Base-by-base conservation (phyloP, 352 stramenopile genomes). In the Phytophthora uliginosa region DNA sequence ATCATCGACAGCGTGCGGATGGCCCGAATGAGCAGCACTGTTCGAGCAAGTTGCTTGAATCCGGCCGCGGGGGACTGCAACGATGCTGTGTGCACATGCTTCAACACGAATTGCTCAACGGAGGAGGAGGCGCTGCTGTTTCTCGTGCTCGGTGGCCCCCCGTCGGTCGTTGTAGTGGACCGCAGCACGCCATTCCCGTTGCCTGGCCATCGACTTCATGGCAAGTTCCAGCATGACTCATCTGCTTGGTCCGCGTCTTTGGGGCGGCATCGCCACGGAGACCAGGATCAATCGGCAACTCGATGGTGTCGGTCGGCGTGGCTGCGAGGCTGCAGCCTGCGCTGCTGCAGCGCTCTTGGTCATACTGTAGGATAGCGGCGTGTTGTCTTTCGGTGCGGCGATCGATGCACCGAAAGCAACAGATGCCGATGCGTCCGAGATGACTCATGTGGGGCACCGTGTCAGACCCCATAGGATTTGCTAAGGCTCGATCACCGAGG, bases 331-430 rank as follows among this genome's bases (percentile, higher is more conserved):
- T 31, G 28, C 26, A 31, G 26, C 26, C 26, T 31, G 26, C 26
- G 34, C 34, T 45, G 34, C 34, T 38, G 34, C 34, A 17, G 34
- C 34, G 36, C 36, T 45, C 13, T 45, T 18, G 38, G 13, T n/a
- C 38, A 31, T 31, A 31, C 7, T 4, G 7, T 31, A 31, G 28
- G 3, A 31, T 31, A 31, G 28, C 28, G 0, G 28, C 28, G 28
- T 45, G 10, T 15, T 22, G 22, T 7, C 13, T 68, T 69, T 69
- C 63, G 40, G 28, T 69, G 53, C 34, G 10, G 26, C 40, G 20
- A 6, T 65, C 54, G 63, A 71, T 42, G 4, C 63, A 71, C 63
- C 54, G 55, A 71, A 71, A 71, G 33, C 47, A 28, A 45, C 47
- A 17, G 36, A 47, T 60, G 31, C n/a, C n/a, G 26, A 48, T 7